Evolutionary conservation across 176 grass and related monocot species (phyloP).

Genomic region (Pontederia paniculata): DNA sequence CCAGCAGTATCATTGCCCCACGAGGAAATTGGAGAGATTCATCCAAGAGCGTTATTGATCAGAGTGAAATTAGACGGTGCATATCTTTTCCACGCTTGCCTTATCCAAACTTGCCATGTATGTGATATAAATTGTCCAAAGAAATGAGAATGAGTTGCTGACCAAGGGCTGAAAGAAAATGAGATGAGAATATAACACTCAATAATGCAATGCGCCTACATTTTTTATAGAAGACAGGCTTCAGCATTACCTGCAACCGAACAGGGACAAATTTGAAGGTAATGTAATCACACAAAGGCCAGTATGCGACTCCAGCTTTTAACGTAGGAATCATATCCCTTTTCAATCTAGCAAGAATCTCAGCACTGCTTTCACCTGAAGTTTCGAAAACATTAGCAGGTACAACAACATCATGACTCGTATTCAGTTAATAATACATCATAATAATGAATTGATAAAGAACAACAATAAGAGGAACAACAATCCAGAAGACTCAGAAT

Average conservation of each 20-base stretch:
- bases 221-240: not conserved
- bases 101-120: slow-evolving; percentile 97
- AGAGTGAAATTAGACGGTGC: slow-evolving; percentile 16
- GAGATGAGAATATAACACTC: not conserved
- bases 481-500: not conserved
- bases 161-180: slow-evolving; percentile 56
- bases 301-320: slow-evolving; percentile 71
- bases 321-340: slow-evolving; percentile 70
- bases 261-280: slow-evolving; percentile 93
- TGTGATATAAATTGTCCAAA: slow-evolving; percentile 99
- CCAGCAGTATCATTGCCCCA: too few species aligned
- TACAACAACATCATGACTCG: slow-evolving; percentile 9
- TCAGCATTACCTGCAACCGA: slow-evolving; percentile 60
- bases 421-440: not conserved
- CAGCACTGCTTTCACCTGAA: slow-evolving; percentile 53
- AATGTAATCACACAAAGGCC: slow-evolving; percentile 89
- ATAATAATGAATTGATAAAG: not conserved
- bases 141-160: slow-evolving; percentile 95
- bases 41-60: too few species aligned
- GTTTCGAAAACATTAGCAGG: slow-evolving; percentile 21
- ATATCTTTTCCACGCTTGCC: slow-evolving; percentile 36
- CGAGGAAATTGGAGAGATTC: not conserved
- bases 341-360: slow-evolving; percentile 89
- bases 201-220: not conserved
- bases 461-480: not conserved